Conservation (phyloP, 2,329 filamentous ascomycete genomes). For the Fusarium phyllophilum region DNA sequence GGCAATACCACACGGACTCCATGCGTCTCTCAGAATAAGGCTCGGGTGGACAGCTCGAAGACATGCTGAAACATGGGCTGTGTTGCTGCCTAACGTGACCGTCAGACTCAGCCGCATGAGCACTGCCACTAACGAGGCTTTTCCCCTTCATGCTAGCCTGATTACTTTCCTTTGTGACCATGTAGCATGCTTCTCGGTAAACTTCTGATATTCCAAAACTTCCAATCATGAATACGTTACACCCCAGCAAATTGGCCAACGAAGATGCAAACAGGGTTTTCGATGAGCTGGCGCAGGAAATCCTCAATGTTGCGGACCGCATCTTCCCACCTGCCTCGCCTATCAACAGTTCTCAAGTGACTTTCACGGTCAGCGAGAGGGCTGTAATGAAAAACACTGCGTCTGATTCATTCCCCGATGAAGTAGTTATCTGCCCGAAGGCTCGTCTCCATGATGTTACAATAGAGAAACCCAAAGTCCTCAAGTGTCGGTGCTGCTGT, state of each 20-base stretch:
- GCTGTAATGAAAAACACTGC: rapidly evolving
- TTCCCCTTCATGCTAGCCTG: background rate
- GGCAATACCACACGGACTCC: background rate
- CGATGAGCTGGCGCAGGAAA: background rate
- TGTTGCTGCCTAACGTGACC: background rate
- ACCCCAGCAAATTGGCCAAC: rapidly evolving
- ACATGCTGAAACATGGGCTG: background rate
- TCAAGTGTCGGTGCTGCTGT: background rate
- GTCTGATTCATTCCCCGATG: rapidly evolving
- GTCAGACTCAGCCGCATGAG: background rate
- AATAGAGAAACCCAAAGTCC: rapidly evolving
- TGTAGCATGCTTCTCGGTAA: background rate
- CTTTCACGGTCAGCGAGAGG: rapidly evolving
- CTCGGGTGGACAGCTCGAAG: rapidly evolving
- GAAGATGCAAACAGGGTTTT: rapidly evolving
- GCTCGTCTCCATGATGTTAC: rapidly evolving
- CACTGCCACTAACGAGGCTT: background rate
- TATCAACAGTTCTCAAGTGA: rapidly evolving
- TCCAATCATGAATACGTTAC: rapidly evolving
- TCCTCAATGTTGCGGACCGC: rapidly evolving
- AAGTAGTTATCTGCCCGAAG: rapidly evolving
- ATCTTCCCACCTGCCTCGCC: rapidly evolving
- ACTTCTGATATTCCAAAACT: rapidly evolving
- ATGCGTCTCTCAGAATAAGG: background rate
- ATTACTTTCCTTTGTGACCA: background rate